Evolutionary conservation across 2,329 filamentous ascomycete species (phyloP), one percentile per base, ranked within the genome.

Genomic region (Chaetomium strumarium): DNA sequence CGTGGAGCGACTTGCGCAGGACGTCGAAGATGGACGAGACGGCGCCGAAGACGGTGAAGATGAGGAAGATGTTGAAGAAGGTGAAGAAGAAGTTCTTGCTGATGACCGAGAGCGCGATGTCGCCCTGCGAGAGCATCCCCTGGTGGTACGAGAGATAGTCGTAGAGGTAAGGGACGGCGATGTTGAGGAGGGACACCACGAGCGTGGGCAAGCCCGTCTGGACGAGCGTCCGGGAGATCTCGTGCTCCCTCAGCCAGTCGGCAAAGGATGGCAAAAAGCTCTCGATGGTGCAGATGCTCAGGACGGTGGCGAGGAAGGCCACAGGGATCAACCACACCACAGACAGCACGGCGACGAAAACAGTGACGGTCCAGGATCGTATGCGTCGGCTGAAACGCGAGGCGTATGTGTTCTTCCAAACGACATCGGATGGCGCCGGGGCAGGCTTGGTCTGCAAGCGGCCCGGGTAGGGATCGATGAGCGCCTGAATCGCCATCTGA

Each of bases 41-140:
- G 5, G 90, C 90, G 49, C 87, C 88, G 42, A 95, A 88, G 24
- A 93, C 79, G 1, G 92, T 95, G 67, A 97, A 96, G 41, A 97
- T 82, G 46, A 97, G 80, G 71, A 99, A 99, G 52, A 97, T 89
- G 71, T 99, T 99, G 80, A 99, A 97, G 70, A 99, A 99, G 10
- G 88, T 91, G 67, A 99, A 99, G 77, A 97, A 96, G 72, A 97
- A 99, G 70, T 97, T 99, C 73, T 99, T 99, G 49, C 90, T 96
- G 59, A 99, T 92, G 41, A 95, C 78, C 0, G 93, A 97, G 7
- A 99, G 77, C 68, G 97, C 93, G 19, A 99, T 85, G 57, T 99
- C 93, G 41, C 90, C 90, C 62, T 90, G 88, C 0, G 93, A 97
- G 47, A 96, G 89, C 84, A 95, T 95, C 45, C 93, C 93, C 72